Conservation (phyloP, 257 asterid species). For the Ophiorrhiza pumila region DNA sequence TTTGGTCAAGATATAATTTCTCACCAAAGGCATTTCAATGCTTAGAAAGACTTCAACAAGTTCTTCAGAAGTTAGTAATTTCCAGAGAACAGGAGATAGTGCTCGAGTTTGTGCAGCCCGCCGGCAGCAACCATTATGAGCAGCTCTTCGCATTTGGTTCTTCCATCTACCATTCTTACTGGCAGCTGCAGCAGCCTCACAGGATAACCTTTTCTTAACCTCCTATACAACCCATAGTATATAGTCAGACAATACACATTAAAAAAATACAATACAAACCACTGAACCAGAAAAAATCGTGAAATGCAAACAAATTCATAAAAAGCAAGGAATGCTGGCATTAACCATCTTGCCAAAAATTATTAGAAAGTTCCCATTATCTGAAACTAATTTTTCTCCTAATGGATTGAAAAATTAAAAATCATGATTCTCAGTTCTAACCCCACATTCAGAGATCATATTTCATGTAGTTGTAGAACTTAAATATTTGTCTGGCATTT, state of each 20-base stretch:
- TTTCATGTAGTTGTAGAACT: neutral
- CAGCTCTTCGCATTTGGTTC: constrained; percentile 89
- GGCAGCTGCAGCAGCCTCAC: constrained; percentile 84
- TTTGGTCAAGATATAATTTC: constrained; percentile 15
- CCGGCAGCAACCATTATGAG: constrained; percentile 94
- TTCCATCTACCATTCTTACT: constrained; percentile 88
- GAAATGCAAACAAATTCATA: neutral
- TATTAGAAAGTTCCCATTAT: too few species aligned
- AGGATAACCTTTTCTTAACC: constrained; percentile 81
- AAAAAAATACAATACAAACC: neutral
- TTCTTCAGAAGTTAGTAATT: constrained; percentile 69
- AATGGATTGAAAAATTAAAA: too few species aligned
- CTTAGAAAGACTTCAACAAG: constrained; percentile 65
- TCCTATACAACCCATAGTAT: constrained; percentile 52
- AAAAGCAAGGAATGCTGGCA: neutral
- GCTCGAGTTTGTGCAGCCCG: constrained; percentile 90
- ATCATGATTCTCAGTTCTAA: constrained; percentile 1
- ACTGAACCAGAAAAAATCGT: neutral
- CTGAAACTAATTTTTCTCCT: neutral
- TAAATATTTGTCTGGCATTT: neutral
- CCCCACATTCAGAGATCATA: neutral
- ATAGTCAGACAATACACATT: neutral
- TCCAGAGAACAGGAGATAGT: constrained; percentile 77
- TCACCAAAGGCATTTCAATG: constrained; percentile 81
- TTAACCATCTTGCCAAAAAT: neutral